These are phyloP conservation scores for Corchorus olitorius DNA, from an alignment of 345 rosid genomes.

Conservation along the genomic window DNA sequence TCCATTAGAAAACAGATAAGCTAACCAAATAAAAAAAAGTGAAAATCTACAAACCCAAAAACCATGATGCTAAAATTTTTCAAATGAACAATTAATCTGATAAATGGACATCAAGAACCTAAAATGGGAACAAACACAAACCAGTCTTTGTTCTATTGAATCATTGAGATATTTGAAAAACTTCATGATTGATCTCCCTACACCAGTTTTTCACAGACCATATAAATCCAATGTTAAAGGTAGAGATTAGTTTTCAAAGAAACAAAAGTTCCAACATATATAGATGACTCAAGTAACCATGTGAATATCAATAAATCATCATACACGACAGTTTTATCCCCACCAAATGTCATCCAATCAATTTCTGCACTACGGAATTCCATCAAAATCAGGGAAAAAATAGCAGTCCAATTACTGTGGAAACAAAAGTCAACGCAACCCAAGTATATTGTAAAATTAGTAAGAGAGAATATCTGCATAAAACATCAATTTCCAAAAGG, in stretches of 20 bases:
- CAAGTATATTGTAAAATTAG: not conserved
- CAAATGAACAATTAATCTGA: not conserved
- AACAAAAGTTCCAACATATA: not conserved
- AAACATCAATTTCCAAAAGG: not conserved
- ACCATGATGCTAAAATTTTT: not conserved
- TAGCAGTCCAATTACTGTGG: not conserved
- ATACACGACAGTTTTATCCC: not conserved
- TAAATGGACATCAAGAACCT: not conserved
- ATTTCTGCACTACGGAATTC: not conserved
- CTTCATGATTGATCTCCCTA: not conserved
- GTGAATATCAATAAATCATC: not conserved
- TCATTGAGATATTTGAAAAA: not conserved
- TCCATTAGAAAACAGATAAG: conserved; percentile 16
- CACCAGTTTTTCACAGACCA: not conserved
- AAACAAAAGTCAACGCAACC: not conserved
- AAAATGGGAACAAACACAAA: not conserved
- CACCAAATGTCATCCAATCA: not conserved
- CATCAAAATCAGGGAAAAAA: not conserved
- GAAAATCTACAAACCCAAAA: not conserved
- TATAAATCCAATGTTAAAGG: not conserved
- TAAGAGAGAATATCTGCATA: not conserved
- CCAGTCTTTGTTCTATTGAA: not conserved
- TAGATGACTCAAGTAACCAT: too few relatives aligned
- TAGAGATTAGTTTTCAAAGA: not conserved
- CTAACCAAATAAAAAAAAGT: conserved; percentile 1